phyloP scores from a whole-genome alignment of 805 yeast species.

The Kluyveromyces nonfermentans region DNA sequence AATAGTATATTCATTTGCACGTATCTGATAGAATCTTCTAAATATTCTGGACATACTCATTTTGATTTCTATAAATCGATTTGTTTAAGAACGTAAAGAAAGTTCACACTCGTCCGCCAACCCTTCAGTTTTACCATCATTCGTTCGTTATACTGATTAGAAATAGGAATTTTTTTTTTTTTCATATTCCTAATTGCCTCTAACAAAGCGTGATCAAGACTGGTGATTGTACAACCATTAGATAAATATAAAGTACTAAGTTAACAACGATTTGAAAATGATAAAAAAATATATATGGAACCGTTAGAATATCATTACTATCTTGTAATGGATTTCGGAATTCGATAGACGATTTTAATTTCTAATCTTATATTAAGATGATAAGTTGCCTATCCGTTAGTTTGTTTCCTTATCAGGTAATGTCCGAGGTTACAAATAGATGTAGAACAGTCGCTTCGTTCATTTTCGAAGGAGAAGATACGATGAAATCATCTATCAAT shows the following conservation, averaged over 20 bases:
- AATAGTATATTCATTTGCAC: conserved; percentile 15
- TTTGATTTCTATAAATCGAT: too few species aligned
- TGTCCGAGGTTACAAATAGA: neutral
- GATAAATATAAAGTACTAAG: neutral
- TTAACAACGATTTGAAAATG: too few species aligned
- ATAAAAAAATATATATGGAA: too few species aligned
- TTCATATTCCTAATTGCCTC: neutral
- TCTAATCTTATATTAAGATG: too few species aligned
- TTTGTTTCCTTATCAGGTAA: neutral
- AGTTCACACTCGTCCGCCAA: too few species aligned
- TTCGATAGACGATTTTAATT: too few species aligned
- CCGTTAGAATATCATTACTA: too few species aligned
- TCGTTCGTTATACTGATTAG: neutral
- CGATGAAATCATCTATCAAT: too few species aligned
- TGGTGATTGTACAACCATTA: neutral
- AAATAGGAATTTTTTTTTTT: neutral
- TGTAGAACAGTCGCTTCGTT: neutral
- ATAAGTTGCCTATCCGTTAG: neutral
- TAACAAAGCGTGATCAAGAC: neutral
- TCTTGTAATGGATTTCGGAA: too few species aligned
- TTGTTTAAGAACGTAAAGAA: neutral
- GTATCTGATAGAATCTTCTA: conserved; percentile 21
- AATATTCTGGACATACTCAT: neutral
- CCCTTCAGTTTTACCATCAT: too few species aligned
- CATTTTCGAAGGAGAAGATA: neutral